A percentile compares a stretch with the other conserved stretches of the same genome.
Evolutionary conservation across 2,329 filamentous ascomycete species (phyloP).

Genomic region (Shiraia bambusicola): DNA sequence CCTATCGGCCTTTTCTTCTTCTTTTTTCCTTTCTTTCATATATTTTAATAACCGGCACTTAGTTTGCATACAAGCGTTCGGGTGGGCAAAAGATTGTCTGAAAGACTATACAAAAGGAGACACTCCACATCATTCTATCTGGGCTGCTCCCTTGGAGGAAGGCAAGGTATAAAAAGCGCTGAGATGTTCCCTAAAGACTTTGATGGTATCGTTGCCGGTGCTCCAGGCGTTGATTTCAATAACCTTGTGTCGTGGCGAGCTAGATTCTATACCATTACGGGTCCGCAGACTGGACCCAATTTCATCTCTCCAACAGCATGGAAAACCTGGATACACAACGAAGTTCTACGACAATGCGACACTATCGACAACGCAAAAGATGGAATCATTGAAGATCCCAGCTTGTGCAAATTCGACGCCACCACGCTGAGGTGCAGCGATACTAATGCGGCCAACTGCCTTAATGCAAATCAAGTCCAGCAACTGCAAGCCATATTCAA

Average conservation of each 20-base stretch:
- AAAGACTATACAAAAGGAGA: slow-evolving; percentile 40
- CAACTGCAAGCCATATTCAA: slow-evolving; percentile 48
- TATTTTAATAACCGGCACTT: background rate
- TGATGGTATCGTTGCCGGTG: slow-evolving; percentile 39
- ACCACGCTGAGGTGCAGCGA: slow-evolving; percentile 39
- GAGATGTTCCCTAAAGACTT: slow-evolving; percentile 37
- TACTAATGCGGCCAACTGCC: slow-evolving; percentile 40
- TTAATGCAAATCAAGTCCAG: slow-evolving; percentile 46
- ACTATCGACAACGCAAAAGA: slow-evolving; percentile 51
- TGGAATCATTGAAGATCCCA: slow-evolving; percentile 50
- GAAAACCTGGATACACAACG: slow-evolving; percentile 43
- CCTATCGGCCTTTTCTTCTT: no score
- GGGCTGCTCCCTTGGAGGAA: slow-evolving; percentile 39
- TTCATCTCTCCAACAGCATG: slow-evolving; percentile 26
- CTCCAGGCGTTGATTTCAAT: slow-evolving; percentile 36
- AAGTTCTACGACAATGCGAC: slow-evolving; percentile 54
- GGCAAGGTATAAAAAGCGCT: slow-evolving; percentile 34
- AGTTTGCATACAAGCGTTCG: slow-evolving; percentile 44
- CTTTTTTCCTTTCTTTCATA: background rate
- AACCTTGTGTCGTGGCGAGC: slow-evolving; percentile 32
- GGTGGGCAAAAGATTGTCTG: slow-evolving; percentile 42
- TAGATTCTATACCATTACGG: slow-evolving; percentile 34
- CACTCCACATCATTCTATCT: slow-evolving; percentile 44
- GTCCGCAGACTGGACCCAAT: slow-evolving; percentile 18
- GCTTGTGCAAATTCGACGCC: slow-evolving; percentile 41